Evolutionary conservation across 192 early-diverging fungal genomes (phyloP).

Genomic region (Linnemannia zychae): DNA sequence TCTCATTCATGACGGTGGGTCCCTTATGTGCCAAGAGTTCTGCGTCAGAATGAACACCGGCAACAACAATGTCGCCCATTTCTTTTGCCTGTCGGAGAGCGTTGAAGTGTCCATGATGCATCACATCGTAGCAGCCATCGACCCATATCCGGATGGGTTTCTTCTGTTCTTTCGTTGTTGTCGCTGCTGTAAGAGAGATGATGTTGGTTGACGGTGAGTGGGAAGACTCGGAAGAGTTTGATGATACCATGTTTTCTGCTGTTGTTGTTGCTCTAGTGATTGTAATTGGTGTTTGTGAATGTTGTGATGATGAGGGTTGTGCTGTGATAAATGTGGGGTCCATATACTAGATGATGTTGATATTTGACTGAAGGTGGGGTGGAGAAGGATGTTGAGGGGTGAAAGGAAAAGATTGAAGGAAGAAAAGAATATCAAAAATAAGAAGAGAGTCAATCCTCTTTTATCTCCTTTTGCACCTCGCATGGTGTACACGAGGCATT

Average conservation of each 20-base stretch:
- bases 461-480: background rate
- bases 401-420: background rate
- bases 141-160: slow-evolving; percentile 70
- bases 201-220: background rate
- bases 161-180: background rate
- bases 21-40: slow-evolving; percentile 93
- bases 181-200: background rate
- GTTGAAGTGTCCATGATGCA: slow-evolving; percentile 92
- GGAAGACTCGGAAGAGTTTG: background rate
- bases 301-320: background rate
- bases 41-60: slow-evolving; percentile 94
- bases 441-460: background rate
- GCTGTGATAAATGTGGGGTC: background rate
- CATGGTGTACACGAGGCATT: background rate
- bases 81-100: slow-evolving; percentile 91
- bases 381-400: background rate
- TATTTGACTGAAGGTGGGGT: background rate
- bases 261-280: too few relatives aligned
- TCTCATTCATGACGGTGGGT: slow-evolving; percentile 93
- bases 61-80: slow-evolving; percentile 91
- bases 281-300: background rate
- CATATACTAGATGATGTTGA: background rate
- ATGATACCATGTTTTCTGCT: too few relatives aligned
- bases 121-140: slow-evolving; percentile 96
- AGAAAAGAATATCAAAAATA: background rate